Evolutionary conservation across 2,329 filamentous ascomycete genomes (phyloP).

Genomic region (Teratosphaeria gauchensis): DNA sequence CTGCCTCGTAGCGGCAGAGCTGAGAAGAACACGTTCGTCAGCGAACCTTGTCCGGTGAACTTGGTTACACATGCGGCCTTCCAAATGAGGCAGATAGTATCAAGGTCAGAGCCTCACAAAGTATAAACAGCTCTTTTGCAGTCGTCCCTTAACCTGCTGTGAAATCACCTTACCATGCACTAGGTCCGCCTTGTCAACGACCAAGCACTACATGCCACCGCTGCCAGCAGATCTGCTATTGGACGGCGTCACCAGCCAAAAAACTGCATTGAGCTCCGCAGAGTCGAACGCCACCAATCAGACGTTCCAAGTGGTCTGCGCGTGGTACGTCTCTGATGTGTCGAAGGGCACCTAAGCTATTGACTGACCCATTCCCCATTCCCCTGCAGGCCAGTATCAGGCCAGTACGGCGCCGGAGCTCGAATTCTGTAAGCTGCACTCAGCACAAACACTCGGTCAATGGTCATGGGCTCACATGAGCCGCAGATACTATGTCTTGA

Average conservation of each 20-base stretch:
- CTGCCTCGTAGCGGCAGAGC: neutral
- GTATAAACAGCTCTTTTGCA: neutral
- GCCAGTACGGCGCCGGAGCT: slow-evolving; percentile 48
- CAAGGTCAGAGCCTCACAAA: neutral
- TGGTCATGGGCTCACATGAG: neutral
- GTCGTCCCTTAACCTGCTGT: no score
- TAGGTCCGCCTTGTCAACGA: neutral
- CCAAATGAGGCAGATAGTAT: neutral
- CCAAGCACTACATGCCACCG: neutral
- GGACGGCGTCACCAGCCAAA: neutral
- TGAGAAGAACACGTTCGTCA: neutral
- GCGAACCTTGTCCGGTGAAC: neutral
- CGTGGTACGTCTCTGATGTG: slow-evolving; percentile 25
- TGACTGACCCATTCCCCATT: no score
- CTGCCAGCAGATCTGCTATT: neutral
- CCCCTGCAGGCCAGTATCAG: slow-evolving; percentile 37
- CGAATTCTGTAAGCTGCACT: slow-evolving; percentile 39
- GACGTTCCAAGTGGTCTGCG: slow-evolving; percentile 42
- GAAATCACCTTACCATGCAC: neutral
- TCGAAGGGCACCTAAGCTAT: no score
- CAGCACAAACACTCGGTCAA: neutral
- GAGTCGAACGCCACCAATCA: neutral
- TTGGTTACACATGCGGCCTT: neutral
- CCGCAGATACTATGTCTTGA: slow-evolving; percentile 52
- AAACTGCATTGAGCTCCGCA: neutral